These are phyloP conservation scores for Periconia sp. DNA, from an alignment of 2,329 filamentous ascomycete genomes.

Conservation along the genomic window DNA sequence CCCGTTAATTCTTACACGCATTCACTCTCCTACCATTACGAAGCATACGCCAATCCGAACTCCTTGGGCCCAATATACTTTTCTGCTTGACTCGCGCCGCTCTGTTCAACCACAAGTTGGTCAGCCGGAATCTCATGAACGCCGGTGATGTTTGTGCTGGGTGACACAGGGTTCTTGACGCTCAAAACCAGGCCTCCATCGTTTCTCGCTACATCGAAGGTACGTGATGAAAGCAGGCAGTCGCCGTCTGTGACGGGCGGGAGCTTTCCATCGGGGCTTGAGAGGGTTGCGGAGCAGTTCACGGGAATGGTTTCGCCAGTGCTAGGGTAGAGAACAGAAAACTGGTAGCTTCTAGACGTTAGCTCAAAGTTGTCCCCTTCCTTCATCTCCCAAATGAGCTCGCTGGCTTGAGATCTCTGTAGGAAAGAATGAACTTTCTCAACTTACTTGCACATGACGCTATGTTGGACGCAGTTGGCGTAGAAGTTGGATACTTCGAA, in stretches of 20 bases:
- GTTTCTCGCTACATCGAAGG: not conserved
- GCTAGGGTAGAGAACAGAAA: not conserved
- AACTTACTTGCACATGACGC: slow-evolving; percentile 1
- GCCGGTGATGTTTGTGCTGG: not conserved
- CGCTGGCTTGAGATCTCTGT: not conserved
- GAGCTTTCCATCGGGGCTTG: not conserved
- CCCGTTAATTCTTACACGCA: too few relatives aligned
- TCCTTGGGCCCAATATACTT: not conserved
- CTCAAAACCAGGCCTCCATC: not conserved
- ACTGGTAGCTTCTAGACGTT: not conserved
- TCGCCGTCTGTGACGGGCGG: not conserved
- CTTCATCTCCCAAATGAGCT: not conserved
- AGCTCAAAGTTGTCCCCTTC: not conserved
- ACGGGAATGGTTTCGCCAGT: not conserved
- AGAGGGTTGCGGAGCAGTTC: not conserved
- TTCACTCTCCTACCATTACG: too few relatives aligned
- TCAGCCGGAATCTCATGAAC: not conserved
- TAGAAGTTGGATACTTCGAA: not conserved
- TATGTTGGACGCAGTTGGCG: not conserved
- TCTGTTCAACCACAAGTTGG: not conserved
- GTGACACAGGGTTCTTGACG: not conserved
- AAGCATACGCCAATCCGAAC: not conserved
- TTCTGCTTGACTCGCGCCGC: not conserved
- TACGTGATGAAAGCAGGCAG: not conserved
- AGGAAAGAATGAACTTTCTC: not conserved